These are phyloP conservation scores for Miamiensis avidus DNA, from an alignment of 169 alveolate genomes.

Conservation along the genomic window DNA sequence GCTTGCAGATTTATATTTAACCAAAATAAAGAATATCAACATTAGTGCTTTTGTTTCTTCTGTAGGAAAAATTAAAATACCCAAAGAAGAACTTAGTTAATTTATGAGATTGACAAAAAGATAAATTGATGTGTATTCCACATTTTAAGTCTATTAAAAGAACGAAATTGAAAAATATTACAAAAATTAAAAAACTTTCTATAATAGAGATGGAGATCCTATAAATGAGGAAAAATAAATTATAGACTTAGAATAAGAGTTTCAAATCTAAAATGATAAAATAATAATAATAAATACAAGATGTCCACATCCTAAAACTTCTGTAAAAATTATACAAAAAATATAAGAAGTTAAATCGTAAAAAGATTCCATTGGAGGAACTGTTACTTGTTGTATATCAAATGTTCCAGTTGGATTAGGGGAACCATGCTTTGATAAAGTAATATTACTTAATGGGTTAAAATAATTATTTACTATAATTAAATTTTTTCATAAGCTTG, in stretches of 20 bases:
- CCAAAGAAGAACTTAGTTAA: slow-evolving; percentile 13
- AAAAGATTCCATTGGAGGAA: slow-evolving; percentile 70
- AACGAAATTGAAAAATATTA: slow-evolving; percentile 9
- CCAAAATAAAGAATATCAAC: slow-evolving; percentile 11
- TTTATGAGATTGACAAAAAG: slow-evolving; percentile 8
- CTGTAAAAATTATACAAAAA: slow-evolving; percentile 52
- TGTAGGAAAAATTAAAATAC: slow-evolving; percentile 44
- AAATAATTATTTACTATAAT: no score
- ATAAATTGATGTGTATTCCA: slow-evolving; percentile 44
- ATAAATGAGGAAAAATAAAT: background rate
- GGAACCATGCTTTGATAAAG: slow-evolving; percentile 71
- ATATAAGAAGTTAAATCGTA: slow-evolving; percentile 41
- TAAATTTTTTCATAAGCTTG: slow-evolving; percentile 36
- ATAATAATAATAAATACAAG: slow-evolving; percentile 47
- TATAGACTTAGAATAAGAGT: background rate
- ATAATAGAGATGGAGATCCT: background rate
- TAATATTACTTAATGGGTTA: background rate
- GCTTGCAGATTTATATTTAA: slow-evolving; percentile 53
- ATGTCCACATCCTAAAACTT: slow-evolving; percentile 68
- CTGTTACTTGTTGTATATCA: slow-evolving; percentile 51
- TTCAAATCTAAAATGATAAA: background rate
- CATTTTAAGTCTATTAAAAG: slow-evolving; percentile 3
- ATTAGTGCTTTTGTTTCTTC: slow-evolving; percentile 49
- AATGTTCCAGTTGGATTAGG: slow-evolving; percentile 74
- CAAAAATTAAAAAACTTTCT: slow-evolving; percentile 7